Evolutionary conservation across 345 rosid species (phyloP).

Genomic region (Hypericum perforatum): DNA sequence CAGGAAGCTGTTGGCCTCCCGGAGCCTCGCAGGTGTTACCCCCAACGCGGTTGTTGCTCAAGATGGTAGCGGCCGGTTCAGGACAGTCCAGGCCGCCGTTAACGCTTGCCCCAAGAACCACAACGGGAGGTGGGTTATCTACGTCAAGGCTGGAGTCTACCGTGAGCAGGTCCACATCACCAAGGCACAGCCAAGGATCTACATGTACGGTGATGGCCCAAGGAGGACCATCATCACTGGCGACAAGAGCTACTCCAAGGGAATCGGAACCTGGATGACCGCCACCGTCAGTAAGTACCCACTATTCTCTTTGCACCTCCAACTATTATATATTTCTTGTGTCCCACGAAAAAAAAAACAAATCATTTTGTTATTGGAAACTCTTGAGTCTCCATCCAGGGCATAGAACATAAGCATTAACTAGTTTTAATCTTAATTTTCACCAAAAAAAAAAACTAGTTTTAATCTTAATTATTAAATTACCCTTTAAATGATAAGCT

Average conservation of each 20-base stretch:
- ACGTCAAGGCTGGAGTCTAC: constrained; percentile 62
- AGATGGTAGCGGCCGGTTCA: constrained; percentile 71
- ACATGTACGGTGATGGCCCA: constrained; percentile 70
- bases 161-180: constrained; percentile 33
- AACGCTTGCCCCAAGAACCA: constrained; percentile 27
- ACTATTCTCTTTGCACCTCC: too few species aligned
- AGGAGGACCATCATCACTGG: constrained; percentile 50
- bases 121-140: constrained; percentile 39
- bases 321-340: too few species aligned
- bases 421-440: too few species aligned
- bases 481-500: too few species aligned
- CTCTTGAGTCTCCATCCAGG: too few species aligned
- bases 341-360: too few species aligned
- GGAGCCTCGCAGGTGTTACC: constrained; percentile 14
- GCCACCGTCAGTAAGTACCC: constrained; percentile 36
- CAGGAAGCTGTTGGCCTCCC: constrained; percentile 44
- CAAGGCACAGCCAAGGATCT: constrained; percentile 39
- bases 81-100: constrained; percentile 42
- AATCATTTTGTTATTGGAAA: too few species aligned
- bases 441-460: too few species aligned
- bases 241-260: constrained; percentile 30
- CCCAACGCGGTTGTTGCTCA: constrained; percentile 60
- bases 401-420: too few species aligned
- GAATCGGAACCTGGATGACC: constrained; percentile 38
- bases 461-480: too few species aligned